A percentile compares a stretch with the other conserved stretches of the same genome.
These are phyloP conservation scores for Solanum paucissectum DNA, from an alignment of 257 asterid species.

Conservation along the genomic window DNA sequence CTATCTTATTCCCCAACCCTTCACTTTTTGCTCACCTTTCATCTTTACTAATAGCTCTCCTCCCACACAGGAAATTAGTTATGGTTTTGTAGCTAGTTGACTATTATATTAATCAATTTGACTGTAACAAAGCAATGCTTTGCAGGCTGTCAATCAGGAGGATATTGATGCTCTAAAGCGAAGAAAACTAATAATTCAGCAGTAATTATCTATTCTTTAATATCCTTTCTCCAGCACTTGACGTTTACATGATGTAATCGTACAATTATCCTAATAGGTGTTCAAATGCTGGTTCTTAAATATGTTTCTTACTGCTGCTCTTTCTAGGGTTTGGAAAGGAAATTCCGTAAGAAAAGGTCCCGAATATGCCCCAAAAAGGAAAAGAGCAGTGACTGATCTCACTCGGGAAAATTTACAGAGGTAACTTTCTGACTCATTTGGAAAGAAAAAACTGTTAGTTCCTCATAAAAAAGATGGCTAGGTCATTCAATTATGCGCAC, in stretches of 20 bases:
- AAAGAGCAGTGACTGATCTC: slow-evolving; percentile 83
- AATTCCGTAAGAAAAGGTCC: slow-evolving; percentile 77
- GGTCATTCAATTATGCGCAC: background rate
- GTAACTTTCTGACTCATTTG: slow-evolving; percentile 4
- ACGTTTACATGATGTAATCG: background rate
- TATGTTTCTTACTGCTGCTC: slow-evolving; percentile 8
- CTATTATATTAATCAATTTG: background rate
- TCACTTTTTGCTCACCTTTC: background rate
- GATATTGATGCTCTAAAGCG: slow-evolving; percentile 73
- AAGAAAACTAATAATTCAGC: slow-evolving; percentile 66
- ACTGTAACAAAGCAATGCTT: background rate
- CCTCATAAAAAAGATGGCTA: background rate
- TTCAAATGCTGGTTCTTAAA: background rate
- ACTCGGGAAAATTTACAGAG: slow-evolving; percentile 81
- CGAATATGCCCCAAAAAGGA: slow-evolving; percentile 81
- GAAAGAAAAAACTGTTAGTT: background rate
- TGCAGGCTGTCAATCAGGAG: slow-evolving; percentile 52
- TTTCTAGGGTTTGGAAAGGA: slow-evolving; percentile 78
- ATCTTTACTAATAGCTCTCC: background rate
- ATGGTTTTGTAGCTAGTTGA: background rate
- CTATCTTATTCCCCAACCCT: background rate
- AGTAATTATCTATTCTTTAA: slow-evolving; percentile 34
- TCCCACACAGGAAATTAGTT: background rate
- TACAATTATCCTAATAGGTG: background rate
- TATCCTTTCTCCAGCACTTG: background rate